Conservation (phyloP, 1,284 basidiomycete species). For the Ganoderma lucidum region DNA sequence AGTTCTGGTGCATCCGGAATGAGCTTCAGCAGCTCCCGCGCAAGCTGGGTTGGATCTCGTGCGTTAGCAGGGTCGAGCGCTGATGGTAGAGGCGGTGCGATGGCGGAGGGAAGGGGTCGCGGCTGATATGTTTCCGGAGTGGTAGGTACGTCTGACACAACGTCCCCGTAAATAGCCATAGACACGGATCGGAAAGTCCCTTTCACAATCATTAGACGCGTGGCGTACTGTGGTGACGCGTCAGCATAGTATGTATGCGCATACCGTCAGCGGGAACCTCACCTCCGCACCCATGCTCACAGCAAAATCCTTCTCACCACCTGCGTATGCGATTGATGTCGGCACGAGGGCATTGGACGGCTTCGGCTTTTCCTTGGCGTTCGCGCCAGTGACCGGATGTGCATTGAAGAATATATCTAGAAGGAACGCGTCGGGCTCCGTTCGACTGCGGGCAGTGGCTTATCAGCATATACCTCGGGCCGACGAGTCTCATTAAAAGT, state of each 20-base stretch:
- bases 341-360: slow-evolving; percentile 76
- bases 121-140: slow-evolving; percentile 44
- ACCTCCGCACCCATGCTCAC: slow-evolving; percentile 73
- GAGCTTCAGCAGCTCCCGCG: slow-evolving; percentile 63
- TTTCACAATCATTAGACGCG: slow-evolving; percentile 80
- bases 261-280: slow-evolving; percentile 1
- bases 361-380: slow-evolving; percentile 63
- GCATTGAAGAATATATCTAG: slow-evolving; percentile 79
- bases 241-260: slow-evolving; percentile 9
- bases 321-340: slow-evolving; percentile 74
- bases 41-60: slow-evolving; percentile 65
- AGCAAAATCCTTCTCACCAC: slow-evolving; percentile 68
- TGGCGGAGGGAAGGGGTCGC: slow-evolving; percentile 46
- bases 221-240: slow-evolving; percentile 61
- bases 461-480: not conserved
- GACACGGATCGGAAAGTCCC: slow-evolving; percentile 73
- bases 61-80: slow-evolving; percentile 67
- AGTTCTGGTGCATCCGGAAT: slow-evolving; percentile 69
- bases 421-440: slow-evolving; percentile 75
- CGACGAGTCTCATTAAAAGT: not conserved
- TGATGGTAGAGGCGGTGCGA: slow-evolving; percentile 51
- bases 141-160: slow-evolving; percentile 47
- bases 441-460: slow-evolving; percentile 48
- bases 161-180: slow-evolving; percentile 72
- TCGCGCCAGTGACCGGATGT: slow-evolving; percentile 51